A percentile compares a stretch with the other conserved stretches of the same genome.
These are phyloP conservation scores for Scheffersomyces cryptocercus DNA, from an alignment of 1,139 yeast genomes.

Conservation along the genomic window DNA sequence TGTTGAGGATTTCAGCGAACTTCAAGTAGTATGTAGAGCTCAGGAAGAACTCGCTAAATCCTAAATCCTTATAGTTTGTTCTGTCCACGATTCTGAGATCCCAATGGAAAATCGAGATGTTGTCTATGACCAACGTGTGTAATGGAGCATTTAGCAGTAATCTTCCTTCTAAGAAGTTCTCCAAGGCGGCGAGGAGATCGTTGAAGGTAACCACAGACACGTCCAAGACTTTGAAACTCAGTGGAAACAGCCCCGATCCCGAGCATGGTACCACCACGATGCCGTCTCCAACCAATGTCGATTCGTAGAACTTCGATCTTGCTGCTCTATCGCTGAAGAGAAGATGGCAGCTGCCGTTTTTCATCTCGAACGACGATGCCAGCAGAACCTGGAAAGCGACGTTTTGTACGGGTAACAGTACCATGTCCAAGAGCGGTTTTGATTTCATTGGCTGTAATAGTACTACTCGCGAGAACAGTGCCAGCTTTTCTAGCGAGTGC, in stretches of 20 bases:
- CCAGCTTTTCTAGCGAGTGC: not conserved
- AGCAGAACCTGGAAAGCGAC: not conserved
- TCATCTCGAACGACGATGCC: not conserved
- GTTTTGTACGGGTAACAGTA: not conserved
- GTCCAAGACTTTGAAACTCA: too few species aligned
- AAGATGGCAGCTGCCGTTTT: not conserved
- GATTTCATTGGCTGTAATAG: not conserved
- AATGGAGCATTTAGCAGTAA: slow-evolving; percentile 8
- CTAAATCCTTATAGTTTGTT: slow-evolving; percentile 12
- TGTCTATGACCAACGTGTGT: slow-evolving; percentile 24
- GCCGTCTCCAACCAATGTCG: not conserved
- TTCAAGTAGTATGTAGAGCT: slow-evolving; percentile 16
- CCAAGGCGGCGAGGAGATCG: slow-evolving; percentile 1
- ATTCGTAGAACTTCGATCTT: not conserved
- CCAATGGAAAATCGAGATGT: slow-evolving; percentile 37
- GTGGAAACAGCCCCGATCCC: too few species aligned
- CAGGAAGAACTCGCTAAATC: slow-evolving; percentile 9
- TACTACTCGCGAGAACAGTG: not conserved
- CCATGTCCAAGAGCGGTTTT: not conserved
- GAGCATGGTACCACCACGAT: slow-evolving; percentile 8
- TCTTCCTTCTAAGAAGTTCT: slow-evolving; percentile 1
- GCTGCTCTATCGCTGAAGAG: not conserved
- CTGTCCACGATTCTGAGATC: slow-evolving; percentile 20
- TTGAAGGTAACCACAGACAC: not conserved
- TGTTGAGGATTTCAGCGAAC: slow-evolving; percentile 13